A percentile compares a stretch with the other conserved stretches of the same genome.
Evolutionary conservation across 495 filamentous ascomycete genomes (phyloP).

Genomic region (Tirmania nivea): DNA sequence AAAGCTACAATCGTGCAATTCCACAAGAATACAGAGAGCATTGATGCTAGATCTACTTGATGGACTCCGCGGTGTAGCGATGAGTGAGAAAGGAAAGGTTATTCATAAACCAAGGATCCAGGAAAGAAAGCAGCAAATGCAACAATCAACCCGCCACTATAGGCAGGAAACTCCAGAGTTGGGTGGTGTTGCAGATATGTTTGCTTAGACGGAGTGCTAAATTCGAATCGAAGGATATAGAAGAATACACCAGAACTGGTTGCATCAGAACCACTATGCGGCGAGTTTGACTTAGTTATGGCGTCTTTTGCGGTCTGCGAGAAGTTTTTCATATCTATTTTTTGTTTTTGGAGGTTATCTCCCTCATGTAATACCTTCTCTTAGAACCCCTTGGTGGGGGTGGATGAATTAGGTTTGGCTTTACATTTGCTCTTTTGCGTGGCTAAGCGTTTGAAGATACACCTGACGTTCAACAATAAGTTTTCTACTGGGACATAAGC

Average conservation of each 20-base stretch:
- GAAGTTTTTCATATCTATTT: neutral
- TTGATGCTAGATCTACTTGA: slow-evolving; percentile 72
- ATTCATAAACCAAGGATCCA: slow-evolving; percentile 22
- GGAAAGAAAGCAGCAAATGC: slow-evolving; percentile 22
- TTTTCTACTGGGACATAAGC: too few relatives aligned
- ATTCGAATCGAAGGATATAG: too few relatives aligned
- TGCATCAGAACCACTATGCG: too few relatives aligned
- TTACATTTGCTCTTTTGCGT: too few relatives aligned
- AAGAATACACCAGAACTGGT: too few relatives aligned
- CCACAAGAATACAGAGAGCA: slow-evolving; percentile 54
- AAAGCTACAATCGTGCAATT: slow-evolving; percentile 27
- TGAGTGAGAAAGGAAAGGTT: slow-evolving; percentile 69
- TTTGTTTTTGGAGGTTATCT: neutral
- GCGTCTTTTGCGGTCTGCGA: neutral
- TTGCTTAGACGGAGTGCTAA: slow-evolving; percentile 23
- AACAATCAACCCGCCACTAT: slow-evolving; percentile 25
- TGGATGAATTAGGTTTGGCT: too few relatives aligned
- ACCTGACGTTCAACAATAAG: too few relatives aligned
- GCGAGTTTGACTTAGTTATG: neutral
- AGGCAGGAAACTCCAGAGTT: slow-evolving; percentile 40
- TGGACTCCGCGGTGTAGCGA: slow-evolving; percentile 65
- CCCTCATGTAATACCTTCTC: too few relatives aligned
- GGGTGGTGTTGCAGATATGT: slow-evolving; percentile 45
- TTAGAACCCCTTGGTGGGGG: too few relatives aligned
- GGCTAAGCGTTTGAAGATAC: too few relatives aligned